These are phyloP conservation scores for Dictyostelium brefeldianum DNA, from an alignment of 78 protist species.

Conservation along the genomic window DNA sequence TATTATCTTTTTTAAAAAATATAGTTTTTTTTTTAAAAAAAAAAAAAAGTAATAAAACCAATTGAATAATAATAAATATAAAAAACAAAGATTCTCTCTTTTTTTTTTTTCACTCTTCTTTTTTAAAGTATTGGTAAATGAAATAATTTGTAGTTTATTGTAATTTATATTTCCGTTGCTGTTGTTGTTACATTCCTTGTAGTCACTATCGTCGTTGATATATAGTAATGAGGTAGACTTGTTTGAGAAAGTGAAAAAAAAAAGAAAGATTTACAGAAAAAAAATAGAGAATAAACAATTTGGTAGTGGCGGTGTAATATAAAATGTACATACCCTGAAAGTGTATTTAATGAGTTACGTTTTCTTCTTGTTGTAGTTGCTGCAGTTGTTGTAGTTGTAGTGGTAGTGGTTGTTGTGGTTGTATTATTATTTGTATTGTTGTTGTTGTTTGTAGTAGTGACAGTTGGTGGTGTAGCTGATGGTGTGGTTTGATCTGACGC, in stretches of 20 bases:
- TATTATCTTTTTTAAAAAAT: neutral
- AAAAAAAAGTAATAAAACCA: neutral
- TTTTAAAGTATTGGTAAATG: too few relatives aligned
- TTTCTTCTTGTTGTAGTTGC: constrained; percentile 6
- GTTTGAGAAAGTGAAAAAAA: neutral
- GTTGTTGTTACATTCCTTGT: too few relatives aligned
- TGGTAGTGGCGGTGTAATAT: neutral
- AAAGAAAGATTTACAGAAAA: neutral
- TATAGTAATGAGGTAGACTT: too few relatives aligned
- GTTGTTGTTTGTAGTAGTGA: neutral
- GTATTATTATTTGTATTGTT: neutral
- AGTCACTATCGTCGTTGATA: too few relatives aligned
- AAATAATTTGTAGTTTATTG: too few relatives aligned
- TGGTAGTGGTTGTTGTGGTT: neutral
- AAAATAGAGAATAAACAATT: neutral
- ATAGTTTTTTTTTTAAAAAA: too few relatives aligned
- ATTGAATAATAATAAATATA: neutral
- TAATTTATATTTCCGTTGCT: too few relatives aligned
- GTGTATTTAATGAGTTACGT: neutral
- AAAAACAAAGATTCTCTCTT: neutral
- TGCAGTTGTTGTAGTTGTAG: neutral
- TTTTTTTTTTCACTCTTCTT: too few relatives aligned
- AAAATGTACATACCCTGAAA: neutral
- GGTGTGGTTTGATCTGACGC: constrained; percentile 9
- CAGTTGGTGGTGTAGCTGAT: neutral